phyloP scores from a whole-genome alignment of 352 stramenopile species.

The Paralagenidium karlingii region DNA sequence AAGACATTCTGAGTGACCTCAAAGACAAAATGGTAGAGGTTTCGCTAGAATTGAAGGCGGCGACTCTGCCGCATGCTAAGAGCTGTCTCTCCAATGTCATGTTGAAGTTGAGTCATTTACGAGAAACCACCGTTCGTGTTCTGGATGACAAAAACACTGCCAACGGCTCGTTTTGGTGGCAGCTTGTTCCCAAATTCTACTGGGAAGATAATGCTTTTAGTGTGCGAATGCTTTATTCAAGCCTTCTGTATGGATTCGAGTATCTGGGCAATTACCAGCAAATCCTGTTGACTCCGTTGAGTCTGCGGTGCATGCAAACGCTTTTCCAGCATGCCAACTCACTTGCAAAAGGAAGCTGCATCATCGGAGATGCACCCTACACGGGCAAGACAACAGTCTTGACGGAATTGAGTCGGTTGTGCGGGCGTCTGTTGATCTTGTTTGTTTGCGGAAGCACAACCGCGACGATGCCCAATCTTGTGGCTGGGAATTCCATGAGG shows the following conservation, averaged over 20 bases:
- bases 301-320: constrained; percentile 42
- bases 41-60: constrained; percentile 35
- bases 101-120: constrained; percentile 29
- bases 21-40: constrained; percentile 19
- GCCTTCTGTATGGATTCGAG: constrained; percentile 52
- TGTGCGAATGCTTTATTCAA: constrained; percentile 31
- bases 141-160: background rate
- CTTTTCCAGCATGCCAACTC: constrained; percentile 23
- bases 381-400: constrained; percentile 33
- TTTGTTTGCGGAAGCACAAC: constrained; percentile 18
- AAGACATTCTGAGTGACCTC: constrained; percentile 12
- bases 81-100: constrained; percentile 30
- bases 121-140: background rate
- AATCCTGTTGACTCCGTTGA: constrained; percentile 34
- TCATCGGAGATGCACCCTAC: constrained; percentile 16
- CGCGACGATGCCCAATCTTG: too few species aligned
- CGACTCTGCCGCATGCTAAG: constrained; percentile 14
- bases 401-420: constrained; percentile 20
- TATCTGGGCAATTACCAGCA: constrained; percentile 38
- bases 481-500: too few species aligned
- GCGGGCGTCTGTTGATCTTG: constrained; percentile 28
- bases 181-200: constrained; percentile 48
- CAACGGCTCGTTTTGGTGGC: constrained; percentile 22
- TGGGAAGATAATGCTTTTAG: constrained; percentile 39
- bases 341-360: constrained; percentile 20